Evolutionary conservation across 352 stramenopile genomes (phyloP).

Genomic region (Globisporangium spinosum): DNA sequence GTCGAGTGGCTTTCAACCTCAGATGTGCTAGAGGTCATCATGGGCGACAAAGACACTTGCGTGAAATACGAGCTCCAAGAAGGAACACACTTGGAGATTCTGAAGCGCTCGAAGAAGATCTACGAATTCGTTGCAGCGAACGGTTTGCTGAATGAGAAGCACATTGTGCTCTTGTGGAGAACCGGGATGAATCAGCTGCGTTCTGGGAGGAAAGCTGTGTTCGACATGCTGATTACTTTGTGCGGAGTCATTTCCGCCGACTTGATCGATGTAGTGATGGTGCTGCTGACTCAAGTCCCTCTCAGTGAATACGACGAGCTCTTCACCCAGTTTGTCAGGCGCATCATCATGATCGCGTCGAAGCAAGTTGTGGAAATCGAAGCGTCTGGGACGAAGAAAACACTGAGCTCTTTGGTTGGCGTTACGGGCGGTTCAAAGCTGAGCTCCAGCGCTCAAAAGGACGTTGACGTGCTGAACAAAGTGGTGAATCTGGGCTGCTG

Average conservation of each 20-base stretch:
- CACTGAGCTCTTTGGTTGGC: constrained; percentile 58
- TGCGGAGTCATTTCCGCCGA: constrained; percentile 65
- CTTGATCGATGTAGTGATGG: constrained; percentile 71
- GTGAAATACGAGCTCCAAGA: constrained; percentile 69
- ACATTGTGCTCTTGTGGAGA: constrained; percentile 77
- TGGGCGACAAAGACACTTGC: constrained; percentile 66
- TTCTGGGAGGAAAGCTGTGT: constrained; percentile 63
- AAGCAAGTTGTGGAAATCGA: constrained; percentile 74
- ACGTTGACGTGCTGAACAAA: constrained; percentile 70
- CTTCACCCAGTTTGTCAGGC: constrained; percentile 72
- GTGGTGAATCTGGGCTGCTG: constrained; percentile 67
- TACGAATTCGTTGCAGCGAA: constrained; percentile 64
- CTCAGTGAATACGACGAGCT: constrained; percentile 74
- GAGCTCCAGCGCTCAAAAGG: constrained; percentile 49
- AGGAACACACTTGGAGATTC: constrained; percentile 75
- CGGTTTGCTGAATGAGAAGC: constrained; percentile 52
- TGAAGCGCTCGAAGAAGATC: constrained; percentile 72
- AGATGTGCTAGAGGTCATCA: constrained; percentile 77
- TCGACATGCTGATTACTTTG: constrained; percentile 70
- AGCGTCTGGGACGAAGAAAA: constrained; percentile 63
- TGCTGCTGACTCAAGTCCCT: constrained; percentile 70
- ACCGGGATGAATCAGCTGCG: constrained; percentile 61
- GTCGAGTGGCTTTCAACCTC: constrained; percentile 78
- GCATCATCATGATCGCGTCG: constrained; percentile 65
- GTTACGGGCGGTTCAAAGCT: constrained; percentile 49